These are phyloP conservation scores for Scleroderma bovista DNA, from an alignment of 768 basidiomycete species.

Conservation along the genomic window DNA sequence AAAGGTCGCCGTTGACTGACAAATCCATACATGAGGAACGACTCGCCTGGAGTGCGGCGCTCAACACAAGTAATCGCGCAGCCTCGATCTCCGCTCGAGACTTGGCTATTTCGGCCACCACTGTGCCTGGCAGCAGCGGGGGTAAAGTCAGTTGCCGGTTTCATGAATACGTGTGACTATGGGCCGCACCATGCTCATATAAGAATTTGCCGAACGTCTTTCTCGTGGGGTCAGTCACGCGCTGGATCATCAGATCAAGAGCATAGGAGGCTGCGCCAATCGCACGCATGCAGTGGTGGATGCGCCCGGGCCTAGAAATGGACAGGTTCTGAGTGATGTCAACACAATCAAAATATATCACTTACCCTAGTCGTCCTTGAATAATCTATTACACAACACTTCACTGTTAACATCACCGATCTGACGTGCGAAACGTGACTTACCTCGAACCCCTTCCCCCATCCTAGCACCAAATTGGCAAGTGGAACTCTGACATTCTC, in stretches of 20 bases:
- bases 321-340: conserved; percentile 2
- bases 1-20: background rate
- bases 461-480: conserved; percentile 79
- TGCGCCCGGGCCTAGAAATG: conserved; percentile 73
- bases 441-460: conserved; percentile 94
- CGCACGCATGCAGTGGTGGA: conserved; percentile 97
- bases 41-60: conserved; percentile 79
- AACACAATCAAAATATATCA: background rate
- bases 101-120: conserved; percentile 86
- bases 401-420: background rate
- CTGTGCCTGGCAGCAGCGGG: conserved; percentile 53
- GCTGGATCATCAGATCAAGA: conserved; percentile 80
- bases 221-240: conserved; percentile 86
- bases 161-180: background rate
- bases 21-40: background rate
- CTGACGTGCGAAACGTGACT: conserved; percentile 1
- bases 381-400: conserved; percentile 56
- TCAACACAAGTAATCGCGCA: conserved; percentile 81
- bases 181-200: conserved; percentile 73
- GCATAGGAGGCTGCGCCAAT: conserved; percentile 85
- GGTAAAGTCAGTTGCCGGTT: conserved; percentile 1
- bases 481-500: conserved; percentile 90
- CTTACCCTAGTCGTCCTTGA: conserved; percentile 90
- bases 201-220: conserved; percentile 94
- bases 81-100: conserved; percentile 91